These are phyloP conservation scores for Penicillium pulvis DNA, from an alignment of 495 filamentous ascomycete species.

Conservation along the genomic window DNA sequence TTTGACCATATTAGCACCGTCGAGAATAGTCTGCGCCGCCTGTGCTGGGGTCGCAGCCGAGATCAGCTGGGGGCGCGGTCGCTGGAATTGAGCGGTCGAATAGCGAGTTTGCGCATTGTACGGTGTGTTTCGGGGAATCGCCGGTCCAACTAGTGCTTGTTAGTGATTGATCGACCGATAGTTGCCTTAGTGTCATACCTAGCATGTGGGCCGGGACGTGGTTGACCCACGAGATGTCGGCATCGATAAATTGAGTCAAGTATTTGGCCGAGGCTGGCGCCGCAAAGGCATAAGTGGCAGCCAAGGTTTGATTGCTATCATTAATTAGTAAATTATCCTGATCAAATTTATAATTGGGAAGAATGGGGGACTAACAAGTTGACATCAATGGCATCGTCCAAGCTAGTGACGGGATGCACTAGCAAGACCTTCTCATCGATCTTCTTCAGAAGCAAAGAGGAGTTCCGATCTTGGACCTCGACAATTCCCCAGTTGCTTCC, in stretches of 20 bases:
- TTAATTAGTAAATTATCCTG: background rate
- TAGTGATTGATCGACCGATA: background rate
- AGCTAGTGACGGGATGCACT: slow-evolving; percentile 38
- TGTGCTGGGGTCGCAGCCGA: slow-evolving; percentile 11
- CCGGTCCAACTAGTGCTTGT: slow-evolving; percentile 37
- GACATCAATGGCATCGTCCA: slow-evolving; percentile 51
- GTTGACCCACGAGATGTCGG: slow-evolving; percentile 50
- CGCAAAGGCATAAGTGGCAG: slow-evolving; percentile 54
- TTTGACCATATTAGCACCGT: slow-evolving; percentile 15
- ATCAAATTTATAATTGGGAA: background rate
- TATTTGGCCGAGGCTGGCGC: slow-evolving; percentile 51
- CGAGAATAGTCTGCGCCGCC: slow-evolving; percentile 20
- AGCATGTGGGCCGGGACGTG: slow-evolving; percentile 52
- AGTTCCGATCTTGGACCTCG: slow-evolving; percentile 34
- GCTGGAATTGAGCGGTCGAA: slow-evolving; percentile 36
- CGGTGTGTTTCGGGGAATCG: slow-evolving; percentile 33
- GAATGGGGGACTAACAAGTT: slow-evolving; percentile 23
- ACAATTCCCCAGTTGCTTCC: slow-evolving; percentile 36
- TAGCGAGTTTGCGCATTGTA: slow-evolving; percentile 40
- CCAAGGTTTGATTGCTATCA: slow-evolving; percentile 30
- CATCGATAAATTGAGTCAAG: slow-evolving; percentile 51
- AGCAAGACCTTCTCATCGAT: slow-evolving; percentile 36
- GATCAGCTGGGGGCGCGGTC: slow-evolving; percentile 43
- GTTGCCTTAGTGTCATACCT: slow-evolving; percentile 17
- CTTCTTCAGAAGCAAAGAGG: slow-evolving; percentile 30